Percentiles rank a stretch among this genome's conserved stretches.
These are phyloP conservation scores for Haplosporangium sp. DNA, from an alignment of 371 early-diverging fungal species.

Conservation along the genomic window DNA sequence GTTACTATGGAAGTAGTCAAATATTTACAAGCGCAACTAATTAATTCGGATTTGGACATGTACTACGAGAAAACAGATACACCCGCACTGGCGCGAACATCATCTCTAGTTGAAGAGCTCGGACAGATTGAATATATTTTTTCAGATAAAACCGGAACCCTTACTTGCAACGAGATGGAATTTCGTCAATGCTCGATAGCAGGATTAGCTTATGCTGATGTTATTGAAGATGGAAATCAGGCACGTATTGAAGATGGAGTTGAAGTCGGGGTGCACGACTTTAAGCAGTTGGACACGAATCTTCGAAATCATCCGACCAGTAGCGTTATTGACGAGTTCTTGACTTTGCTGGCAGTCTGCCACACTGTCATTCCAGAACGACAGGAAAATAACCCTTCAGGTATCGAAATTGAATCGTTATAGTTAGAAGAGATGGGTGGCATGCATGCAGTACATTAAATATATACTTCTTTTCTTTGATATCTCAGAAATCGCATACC, in stretches of 20 bases:
- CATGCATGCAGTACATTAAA: no score
- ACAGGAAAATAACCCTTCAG: conserved; percentile 67
- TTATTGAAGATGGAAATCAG: conserved; percentile 80
- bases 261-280: conserved; percentile 74
- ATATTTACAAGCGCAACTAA: conserved; percentile 81
- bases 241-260: conserved; percentile 73
- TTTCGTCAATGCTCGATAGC: conserved; percentile 89
- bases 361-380: conserved; percentile 97
- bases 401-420: conserved; percentile 10
- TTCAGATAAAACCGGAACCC: conserved; percentile 95
- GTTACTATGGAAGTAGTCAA: conserved; percentile 95
- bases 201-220: conserved; percentile 83
- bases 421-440: no score
- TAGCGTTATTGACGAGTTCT: conserved; percentile 78
- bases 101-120: conserved; percentile 93
- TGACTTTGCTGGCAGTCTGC: conserved; percentile 89
- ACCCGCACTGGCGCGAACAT: conserved; percentile 89
- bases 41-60: conserved; percentile 89
- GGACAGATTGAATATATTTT: conserved; percentile 93
- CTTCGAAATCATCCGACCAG: conserved; percentile 72
- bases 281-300: conserved; percentile 73
- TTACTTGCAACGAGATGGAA: conserved; percentile 97
- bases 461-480: no score
- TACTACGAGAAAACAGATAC: conserved; percentile 88
- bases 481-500: conserved; percentile 75